Percentiles rank a stretch among this genome's conserved stretches.
phyloP scores from a whole-genome alignment of 345 rosid genomes.

The Dovyalis caffra region DNA sequence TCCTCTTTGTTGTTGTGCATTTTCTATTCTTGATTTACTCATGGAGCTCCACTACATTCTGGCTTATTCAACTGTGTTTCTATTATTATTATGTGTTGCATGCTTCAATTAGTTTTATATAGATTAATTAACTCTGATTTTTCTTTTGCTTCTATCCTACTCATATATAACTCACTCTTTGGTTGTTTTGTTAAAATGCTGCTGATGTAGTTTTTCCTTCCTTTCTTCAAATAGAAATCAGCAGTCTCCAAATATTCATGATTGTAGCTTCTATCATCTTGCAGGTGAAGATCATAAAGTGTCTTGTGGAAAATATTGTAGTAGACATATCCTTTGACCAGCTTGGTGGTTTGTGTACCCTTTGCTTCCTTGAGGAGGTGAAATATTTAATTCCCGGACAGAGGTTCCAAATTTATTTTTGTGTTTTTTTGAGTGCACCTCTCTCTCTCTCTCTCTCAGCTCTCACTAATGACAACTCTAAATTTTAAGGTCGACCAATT shows the following conservation, averaged over 20 bases:
- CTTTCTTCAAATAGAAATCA: neutral
- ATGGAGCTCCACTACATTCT: neutral
- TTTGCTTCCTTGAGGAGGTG: slow-evolving; percentile 96
- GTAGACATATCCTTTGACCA: slow-evolving; percentile 94
- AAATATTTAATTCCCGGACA: slow-evolving; percentile 9
- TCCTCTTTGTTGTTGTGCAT: neutral
- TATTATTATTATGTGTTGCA: neutral
- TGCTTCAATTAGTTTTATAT: neutral
- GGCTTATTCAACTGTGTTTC: neutral
- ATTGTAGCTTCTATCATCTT: neutral
- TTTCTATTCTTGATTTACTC: neutral
- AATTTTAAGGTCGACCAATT: slow-evolving; percentile 57
- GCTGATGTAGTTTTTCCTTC: neutral
- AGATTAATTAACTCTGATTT: neutral
- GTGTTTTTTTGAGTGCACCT: neutral
- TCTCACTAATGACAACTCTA: neutral
- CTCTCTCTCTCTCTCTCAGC: neutral
- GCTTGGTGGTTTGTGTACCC: slow-evolving; percentile 90
- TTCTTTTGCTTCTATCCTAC: neutral
- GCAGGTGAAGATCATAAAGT: slow-evolving; percentile 89
- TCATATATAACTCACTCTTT: neutral
- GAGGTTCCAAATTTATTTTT: neutral
- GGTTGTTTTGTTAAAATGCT: neutral
- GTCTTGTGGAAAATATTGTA: slow-evolving; percentile 88
- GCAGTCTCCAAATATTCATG: slow-evolving; percentile 18